Evolutionary conservation across 345 rosid genomes (phyloP).

Genomic region (Toxicodendron radicans): DNA sequence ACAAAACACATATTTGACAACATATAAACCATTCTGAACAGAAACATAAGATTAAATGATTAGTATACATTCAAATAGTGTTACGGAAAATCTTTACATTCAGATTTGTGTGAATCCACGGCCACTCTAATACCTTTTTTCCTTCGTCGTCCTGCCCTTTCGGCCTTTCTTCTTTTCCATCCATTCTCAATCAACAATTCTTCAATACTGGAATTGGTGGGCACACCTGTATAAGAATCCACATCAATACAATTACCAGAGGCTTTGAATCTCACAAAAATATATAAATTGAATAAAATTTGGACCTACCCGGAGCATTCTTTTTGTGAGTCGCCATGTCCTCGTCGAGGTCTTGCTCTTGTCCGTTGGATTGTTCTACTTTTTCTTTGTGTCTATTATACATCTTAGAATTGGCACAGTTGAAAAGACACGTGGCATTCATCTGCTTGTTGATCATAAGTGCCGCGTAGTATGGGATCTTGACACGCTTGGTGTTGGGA

Average conservation of each 20-base stretch:
- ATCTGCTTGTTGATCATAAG: constrained; percentile 67
- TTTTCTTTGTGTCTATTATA: constrained; percentile 1
- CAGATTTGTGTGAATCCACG: neutral
- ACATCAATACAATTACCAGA: neutral
- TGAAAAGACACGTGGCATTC: constrained; percentile 60
- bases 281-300: neutral
- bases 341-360: neutral
- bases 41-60: too few relatives aligned
- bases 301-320: constrained; percentile 1
- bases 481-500: constrained; percentile 24
- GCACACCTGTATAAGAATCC: constrained; percentile 13
- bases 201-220: neutral
- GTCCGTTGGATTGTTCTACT: constrained; percentile 1
- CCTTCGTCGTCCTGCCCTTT: neutral
- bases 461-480: constrained; percentile 61
- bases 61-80: neutral
- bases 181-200: constrained; percentile 9
- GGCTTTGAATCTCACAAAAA: neutral
- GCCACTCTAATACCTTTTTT: neutral
- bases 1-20: neutral
- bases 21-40: too few relatives aligned
- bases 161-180: constrained; percentile 14
- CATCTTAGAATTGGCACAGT: constrained; percentile 20
- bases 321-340: too few relatives aligned
- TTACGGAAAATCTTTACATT: too few relatives aligned